phyloP scores from a whole-genome alignment of 805 yeast genomes.

The Starmerella scarabaei region DNA sequence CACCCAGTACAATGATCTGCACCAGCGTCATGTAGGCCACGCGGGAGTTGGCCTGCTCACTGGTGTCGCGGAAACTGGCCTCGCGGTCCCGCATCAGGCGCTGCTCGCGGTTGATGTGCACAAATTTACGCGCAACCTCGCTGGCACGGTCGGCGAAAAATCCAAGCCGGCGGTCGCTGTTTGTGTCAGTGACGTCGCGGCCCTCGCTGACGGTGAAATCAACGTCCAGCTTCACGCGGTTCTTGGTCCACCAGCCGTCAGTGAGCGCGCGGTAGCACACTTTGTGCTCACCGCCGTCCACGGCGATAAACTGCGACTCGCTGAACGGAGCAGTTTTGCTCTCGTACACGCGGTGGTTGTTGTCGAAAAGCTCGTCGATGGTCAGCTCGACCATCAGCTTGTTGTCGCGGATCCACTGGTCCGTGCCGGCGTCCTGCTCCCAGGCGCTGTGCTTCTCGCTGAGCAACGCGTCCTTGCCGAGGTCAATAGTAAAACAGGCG shows the following conservation, averaged over 20 bases:
- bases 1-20: constrained; percentile 54
- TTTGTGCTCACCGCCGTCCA: constrained; percentile 73
- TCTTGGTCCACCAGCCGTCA: constrained; percentile 50
- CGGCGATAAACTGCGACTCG: constrained; percentile 67
- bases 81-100: constrained; percentile 50
- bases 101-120: constrained; percentile 53
- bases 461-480: constrained; percentile 64
- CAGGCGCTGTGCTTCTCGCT: constrained; percentile 60
- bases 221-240: constrained; percentile 53
- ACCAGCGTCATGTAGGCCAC: constrained; percentile 63
- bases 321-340: constrained; percentile 52
- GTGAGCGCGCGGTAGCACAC: constrained; percentile 56
- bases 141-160: constrained; percentile 44
- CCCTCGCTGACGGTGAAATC: constrained; percentile 62
- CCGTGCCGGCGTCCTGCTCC: constrained; percentile 40
- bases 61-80: constrained; percentile 59
- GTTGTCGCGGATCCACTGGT: constrained; percentile 41
- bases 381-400: constrained; percentile 48
- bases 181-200: constrained; percentile 44
- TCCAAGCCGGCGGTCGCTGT: constrained; percentile 41
- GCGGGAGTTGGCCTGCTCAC: constrained; percentile 61
- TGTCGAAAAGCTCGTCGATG: constrained; percentile 73
- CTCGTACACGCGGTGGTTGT: constrained; percentile 60
- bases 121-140: constrained; percentile 44
- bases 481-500: constrained; percentile 73